A percentile compares a stretch with the other conserved stretches of the same genome.
Conservation (phyloP, 1,284 basidiomycete genomes). For the Athelia psychrophila region DNA sequence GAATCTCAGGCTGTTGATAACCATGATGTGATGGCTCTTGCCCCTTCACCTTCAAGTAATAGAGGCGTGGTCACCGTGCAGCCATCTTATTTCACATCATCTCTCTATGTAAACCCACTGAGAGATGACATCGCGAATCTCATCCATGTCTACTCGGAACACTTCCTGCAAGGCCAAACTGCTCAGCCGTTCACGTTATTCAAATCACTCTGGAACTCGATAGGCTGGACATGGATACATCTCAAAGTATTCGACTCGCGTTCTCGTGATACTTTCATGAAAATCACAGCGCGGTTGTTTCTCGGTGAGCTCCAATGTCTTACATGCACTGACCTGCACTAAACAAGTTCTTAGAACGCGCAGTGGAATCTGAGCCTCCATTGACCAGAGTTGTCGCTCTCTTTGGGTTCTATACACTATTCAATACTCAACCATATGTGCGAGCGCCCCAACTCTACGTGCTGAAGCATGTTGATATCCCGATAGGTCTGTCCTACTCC, state of each 20-base stretch:
- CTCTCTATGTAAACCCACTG: slow-evolving; percentile 63
- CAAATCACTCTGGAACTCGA: slow-evolving; percentile 61
- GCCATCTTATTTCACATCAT: slow-evolving; percentile 73
- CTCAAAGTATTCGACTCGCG: slow-evolving; percentile 66
- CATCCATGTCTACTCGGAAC: slow-evolving; percentile 43
- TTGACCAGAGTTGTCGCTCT: slow-evolving; percentile 53
- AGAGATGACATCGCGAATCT: slow-evolving; percentile 59
- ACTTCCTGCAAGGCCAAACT: slow-evolving; percentile 31
- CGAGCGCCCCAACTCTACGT: slow-evolving; percentile 47
- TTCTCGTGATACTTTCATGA: slow-evolving; percentile 57
- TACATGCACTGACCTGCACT: too few relatives aligned
- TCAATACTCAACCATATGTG: slow-evolving; percentile 57
- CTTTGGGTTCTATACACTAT: slow-evolving; percentile 68
- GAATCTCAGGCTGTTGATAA: slow-evolving; percentile 26
- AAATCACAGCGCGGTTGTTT: slow-evolving; percentile 58
- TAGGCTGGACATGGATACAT: slow-evolving; percentile 73
- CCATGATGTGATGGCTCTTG: slow-evolving; percentile 32
- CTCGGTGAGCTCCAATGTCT: slow-evolving; percentile 41
- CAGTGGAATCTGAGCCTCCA: slow-evolving; percentile 42
- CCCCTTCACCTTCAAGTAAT: slow-evolving; percentile 35
- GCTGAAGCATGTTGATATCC: slow-evolving; percentile 49
- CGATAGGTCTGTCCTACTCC: slow-evolving; percentile 43
- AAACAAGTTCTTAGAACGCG: slow-evolving; percentile 44
- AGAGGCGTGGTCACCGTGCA: slow-evolving; percentile 65
- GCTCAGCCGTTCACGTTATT: slow-evolving; percentile 61